Evolutionary conservation across 768 basidiomycete species (phyloP).

Genomic region (Phylloporus rhodoxanthus): DNA sequence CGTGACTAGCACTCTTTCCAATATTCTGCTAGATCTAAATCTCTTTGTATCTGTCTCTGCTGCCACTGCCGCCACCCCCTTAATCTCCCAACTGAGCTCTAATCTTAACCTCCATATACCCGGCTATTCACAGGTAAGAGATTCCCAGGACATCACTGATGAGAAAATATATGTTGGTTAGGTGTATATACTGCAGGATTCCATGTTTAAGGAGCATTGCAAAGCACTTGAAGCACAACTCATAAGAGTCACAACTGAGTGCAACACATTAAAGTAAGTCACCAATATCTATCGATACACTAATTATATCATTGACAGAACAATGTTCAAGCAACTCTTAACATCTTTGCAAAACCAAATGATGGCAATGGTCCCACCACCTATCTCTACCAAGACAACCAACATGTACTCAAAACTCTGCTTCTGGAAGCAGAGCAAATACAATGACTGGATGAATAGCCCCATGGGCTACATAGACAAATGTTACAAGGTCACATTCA

Average conservation of each 20-base stretch:
- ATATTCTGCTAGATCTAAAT: not conserved
- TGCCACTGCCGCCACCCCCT: not conserved
- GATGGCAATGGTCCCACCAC: not conserved
- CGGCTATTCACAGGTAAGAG: not conserved
- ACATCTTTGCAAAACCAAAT: not conserved
- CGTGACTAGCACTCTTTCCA: not conserved
- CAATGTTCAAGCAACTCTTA: not conserved
- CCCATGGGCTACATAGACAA: not conserved
- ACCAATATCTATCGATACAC: not conserved
- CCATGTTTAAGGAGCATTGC: not conserved
- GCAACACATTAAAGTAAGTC: not conserved
- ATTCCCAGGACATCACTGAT: not conserved
- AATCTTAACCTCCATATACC: not conserved
- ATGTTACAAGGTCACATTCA: not conserved
- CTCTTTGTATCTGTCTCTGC: not conserved
- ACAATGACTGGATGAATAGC: not conserved
- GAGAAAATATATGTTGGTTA: not conserved
- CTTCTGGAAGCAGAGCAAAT: conserved; percentile 1
- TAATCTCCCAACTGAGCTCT: not conserved
- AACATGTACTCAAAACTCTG: not conserved
- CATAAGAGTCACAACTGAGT: not conserved
- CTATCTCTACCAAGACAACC: not conserved
- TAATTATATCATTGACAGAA: not conserved
- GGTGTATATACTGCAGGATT: not conserved
- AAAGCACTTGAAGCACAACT: not conserved